Evolutionary conservation across 495 filamentous ascomycete genomes (phyloP), one percentile per base, ranked within the genome.

Genomic region (Xylaria cubensis): DNA sequence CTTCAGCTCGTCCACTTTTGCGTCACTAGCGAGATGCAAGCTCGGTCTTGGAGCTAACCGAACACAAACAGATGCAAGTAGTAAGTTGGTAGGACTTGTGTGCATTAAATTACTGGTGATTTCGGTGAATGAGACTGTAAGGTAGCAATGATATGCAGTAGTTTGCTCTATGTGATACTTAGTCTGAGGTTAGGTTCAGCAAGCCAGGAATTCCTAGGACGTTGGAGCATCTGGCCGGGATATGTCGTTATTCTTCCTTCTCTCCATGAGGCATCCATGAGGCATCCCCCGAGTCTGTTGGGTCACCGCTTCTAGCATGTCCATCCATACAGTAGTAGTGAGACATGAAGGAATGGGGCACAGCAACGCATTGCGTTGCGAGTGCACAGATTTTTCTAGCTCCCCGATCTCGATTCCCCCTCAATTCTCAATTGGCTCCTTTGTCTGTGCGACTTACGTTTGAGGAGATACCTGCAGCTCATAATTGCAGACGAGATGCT

Each of bases 261-360:
- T 36, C 34, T 36, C 34, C 34, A 24, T 24, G 41, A 63, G 59
- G 36, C 59, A 64, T 6, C 41, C 36, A 39, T 8, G 15, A 48
- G 44, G 17, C 13, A 48, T 48, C 32, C n/a, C n/a, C 32, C 46
- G 32, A 51, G 32, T 34, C 26, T 19, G 44, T 36, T 9, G 61
- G 15, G 41, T 67, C 44, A 32, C 41, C 64, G 64, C 58, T 61
- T 61, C 34, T 39, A 21, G 46, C 46, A 66, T 66, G 32, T 67
- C 46, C 64, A 36, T 24, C 55, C 55, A 36, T 61, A 21, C 58
- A 10, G n/a, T 44, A 51, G 42, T 63, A 51, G 42, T 64, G 68
- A 70, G 67, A 70, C 68, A 17, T 42, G 19, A 67, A 67, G 65
- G 65, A 55, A 51, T 39, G 58, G 58, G 67, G 68, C 58, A 42